Base-by-base conservation (phyloP, 2,329 filamentous ascomycete species). In the Colletotrichum sp. region DNA sequence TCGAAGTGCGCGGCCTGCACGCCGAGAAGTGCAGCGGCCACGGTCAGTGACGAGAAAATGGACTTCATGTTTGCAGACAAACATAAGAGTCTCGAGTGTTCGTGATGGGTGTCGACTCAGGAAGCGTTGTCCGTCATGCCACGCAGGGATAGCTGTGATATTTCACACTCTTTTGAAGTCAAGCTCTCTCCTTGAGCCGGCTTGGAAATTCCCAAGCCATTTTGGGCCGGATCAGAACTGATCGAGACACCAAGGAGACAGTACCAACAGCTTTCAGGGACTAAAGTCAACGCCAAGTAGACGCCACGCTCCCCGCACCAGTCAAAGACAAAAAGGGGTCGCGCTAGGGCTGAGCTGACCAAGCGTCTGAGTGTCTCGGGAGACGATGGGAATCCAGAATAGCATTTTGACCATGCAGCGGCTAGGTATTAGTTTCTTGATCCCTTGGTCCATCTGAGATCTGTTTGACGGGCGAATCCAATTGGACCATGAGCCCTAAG, bases 1-100 rank as follows among this genome's bases (percentile, higher is more conserved):
- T 83, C 78, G 16, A 43, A 52, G 74, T 84, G 80, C 13, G 80
- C 77, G 12, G 81, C 82, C 36, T 80, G 66, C 77, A 79, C 74
- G 77, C 80, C 60, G 77, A 81, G 67, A 76, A 79, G 26, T 81
- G 72, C 26, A 79, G 79, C 21, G 80, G 78, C 59, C 77, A 78
- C 60, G 78, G 80, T 61, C 75, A 73, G 57, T 70, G 78, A 52
- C 77, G 77, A 10, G 16, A 79, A 79, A 1, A 36, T 16, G 15
- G 34, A 36, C 34, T 36, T 36, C 15, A 36, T 36, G 15, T 36
- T 36, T 36, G 15, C 7, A 16, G 15, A 7, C 15, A 36, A 36
- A 43, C 8, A n/a, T 1, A 43, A 43, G 8, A 43, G 16, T 18
- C 36, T 10, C 7, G 8, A 43, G 8, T 10, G 7, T 43, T 43